These are phyloP conservation scores for Strigomonas galati DNA, from an alignment of 208 protist genomes.

Conservation along the genomic window DNA sequence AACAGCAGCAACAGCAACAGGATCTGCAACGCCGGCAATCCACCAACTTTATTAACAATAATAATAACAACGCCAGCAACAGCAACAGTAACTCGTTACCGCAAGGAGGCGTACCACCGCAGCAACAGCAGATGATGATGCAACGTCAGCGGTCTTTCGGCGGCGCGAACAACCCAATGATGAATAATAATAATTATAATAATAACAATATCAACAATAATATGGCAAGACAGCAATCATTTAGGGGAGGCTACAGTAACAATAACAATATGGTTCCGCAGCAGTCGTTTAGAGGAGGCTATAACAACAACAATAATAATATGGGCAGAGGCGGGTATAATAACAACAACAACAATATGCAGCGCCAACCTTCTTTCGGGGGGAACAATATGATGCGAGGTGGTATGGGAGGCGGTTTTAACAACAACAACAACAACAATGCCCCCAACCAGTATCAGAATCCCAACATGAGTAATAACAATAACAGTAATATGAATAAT, in stretches of 20 bases:
- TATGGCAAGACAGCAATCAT: not conserved
- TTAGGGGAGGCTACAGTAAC: not conserved
- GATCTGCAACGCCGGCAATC: not conserved
- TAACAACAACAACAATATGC: not conserved
- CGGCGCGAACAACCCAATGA: too few relatives aligned
- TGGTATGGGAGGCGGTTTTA: too few relatives aligned
- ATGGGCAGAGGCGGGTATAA: not conserved
- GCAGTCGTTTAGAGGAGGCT: not conserved
- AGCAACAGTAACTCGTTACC: too few relatives aligned
- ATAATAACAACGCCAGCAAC: not conserved
- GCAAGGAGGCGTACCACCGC: too few relatives aligned
- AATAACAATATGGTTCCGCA: not conserved
- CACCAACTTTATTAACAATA: not conserved
- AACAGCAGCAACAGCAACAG: not conserved
- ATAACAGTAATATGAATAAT: too few relatives aligned
- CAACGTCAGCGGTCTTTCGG: too few relatives aligned
- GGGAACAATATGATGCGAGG: not conserved
- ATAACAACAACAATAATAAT: constrained; percentile 3
- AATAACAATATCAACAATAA: constrained; percentile 4
- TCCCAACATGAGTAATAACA: too few relatives aligned
- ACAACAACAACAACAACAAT: constrained; percentile 1
- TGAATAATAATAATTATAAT: not conserved
- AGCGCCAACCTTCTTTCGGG: constrained; percentile 6
- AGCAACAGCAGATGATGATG: not conserved
- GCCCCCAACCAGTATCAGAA: not conserved